These are phyloP conservation scores for Starmera amethionina DNA, from an alignment of 805 yeast genomes.

Conservation along the genomic window DNA sequence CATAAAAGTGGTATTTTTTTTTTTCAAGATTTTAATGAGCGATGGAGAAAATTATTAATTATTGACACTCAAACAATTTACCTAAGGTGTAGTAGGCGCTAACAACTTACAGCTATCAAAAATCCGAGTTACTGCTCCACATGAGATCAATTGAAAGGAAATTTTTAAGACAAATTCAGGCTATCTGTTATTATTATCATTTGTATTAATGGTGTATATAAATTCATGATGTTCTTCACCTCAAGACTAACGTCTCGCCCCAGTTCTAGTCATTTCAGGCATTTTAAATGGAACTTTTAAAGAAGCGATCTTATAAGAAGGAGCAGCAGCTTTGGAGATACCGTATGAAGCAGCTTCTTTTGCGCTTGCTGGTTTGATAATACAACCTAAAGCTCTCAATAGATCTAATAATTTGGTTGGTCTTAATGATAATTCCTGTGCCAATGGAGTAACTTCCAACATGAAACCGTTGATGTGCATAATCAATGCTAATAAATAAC, in stretches of 20 bases:
- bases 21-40: too few species aligned
- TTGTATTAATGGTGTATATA: neutral
- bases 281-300: constrained; percentile 82
- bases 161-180: too few species aligned
- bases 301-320: constrained; percentile 68
- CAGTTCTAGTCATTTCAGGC: constrained; percentile 73
- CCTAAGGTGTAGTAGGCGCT: too few species aligned
- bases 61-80: too few species aligned
- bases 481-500: constrained; percentile 63
- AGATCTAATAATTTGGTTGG: constrained; percentile 61
- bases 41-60: too few species aligned
- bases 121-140: too few species aligned
- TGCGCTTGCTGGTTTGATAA: constrained; percentile 57
- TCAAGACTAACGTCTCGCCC: constrained; percentile 25
- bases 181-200: neutral
- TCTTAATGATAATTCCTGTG: constrained; percentile 74
- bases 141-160: too few species aligned
- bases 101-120: too few species aligned
- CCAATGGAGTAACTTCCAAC: constrained; percentile 71
- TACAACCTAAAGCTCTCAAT: constrained; percentile 76
- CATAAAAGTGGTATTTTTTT: too few species aligned
- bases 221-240: too few species aligned
- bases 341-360: constrained; percentile 71
- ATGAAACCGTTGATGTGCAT: constrained; percentile 69
- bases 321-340: constrained; percentile 47